Evolutionary conservation across 108 stramenopile species (phyloP), one percentile per base, ranked within the genome.

Genomic region (Cyclostephanos tholiformis): DNA sequence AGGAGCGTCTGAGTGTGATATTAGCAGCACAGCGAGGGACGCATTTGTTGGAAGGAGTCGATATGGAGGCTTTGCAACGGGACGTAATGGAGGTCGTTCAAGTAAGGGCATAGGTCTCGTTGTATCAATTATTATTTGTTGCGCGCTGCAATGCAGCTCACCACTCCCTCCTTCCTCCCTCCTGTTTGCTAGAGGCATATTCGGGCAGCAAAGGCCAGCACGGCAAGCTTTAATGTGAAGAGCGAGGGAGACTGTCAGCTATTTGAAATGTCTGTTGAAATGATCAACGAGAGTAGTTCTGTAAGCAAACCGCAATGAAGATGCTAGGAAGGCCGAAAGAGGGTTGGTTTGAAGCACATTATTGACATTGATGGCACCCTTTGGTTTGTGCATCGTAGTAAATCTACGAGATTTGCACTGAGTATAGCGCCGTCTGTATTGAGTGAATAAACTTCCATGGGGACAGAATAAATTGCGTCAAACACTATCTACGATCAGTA

Each of bases 261-360:
- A 32, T 83, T 83, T 71, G 82, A 83, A 71, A 83, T 83, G 82
- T 79, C 77, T n/a, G 77, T 83, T n/a, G 82, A 83, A 55, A 32
- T 83, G n/a, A 72, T 27, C 46, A 60, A 46, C 43, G 58, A 61
- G 6, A 49, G 62, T 20, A 53, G 20, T 53, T 53, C 52, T 53
- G 14, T 22, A 53, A 53, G 52, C 52, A 53, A 10, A 25, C 52
- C 52, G 20, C 52, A 53, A 53, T 53, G 50, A 53, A 25, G 52
- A 9, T 53, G 23, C 25, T 4, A 25, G 52, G 20, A 25, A 20
- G 3, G n/a, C 20, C 19, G 23, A 1, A 53, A 5, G 52, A 53
- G 19, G 19, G 52, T 20, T 6, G 20, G 4, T 20, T 53, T 41
- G 9, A 41, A 10, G 1, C 9, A 41, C 12, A 41, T 41, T 41